Base-by-base conservation (phyloP, 1,139 yeast genomes). In the Pichia sp. region DNA sequence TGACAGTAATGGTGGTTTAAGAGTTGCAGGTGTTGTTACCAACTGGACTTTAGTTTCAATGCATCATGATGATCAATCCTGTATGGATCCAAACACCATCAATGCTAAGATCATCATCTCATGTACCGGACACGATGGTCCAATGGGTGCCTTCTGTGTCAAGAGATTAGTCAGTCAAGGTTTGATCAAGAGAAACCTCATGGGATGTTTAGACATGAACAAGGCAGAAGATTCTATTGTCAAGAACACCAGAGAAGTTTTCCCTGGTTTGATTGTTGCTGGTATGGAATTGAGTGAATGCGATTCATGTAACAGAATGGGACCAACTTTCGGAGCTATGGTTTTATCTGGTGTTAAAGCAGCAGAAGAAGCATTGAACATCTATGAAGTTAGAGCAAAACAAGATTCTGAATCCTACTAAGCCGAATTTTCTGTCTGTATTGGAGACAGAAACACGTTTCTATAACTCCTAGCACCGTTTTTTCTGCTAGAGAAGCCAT, bases 311-410 rank as follows among this genome's bases (percentile, higher is more conserved):
- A 82, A 83, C 74, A 78, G 93, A 68, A 85, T 85, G 91, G 91
- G 93, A 17, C 91, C 93, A 44, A 85, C 91, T 31, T 85, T 85
- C 56, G 91, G 90, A 50, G 91, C 90, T 43, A 85, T 85, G 91
- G 85, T 81, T 35, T 76, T 83, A 51, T 79, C 86, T 34, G 61
- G 59, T 38, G 43, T 48, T 30, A 53, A 50, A 34, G 54, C 58
- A 27, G 53, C 59, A 12, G 46, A 50, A 36, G 49, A 45, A 27
- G 53, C 62, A 12, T 71, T 80, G 64, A 72, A 75, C 47, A 75
- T 76, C 38, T 71, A 67, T 54, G 83, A 79, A 34, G 42, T 61
- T 41, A 75, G 84, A 66, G 73, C 71, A 68, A 56, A 63, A 55
- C 70, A 67, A 56, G 69, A 67, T 47, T 59, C 49, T 15, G 55